These are phyloP conservation scores for Erythrophleum ivorense DNA, from an alignment of 331 rosid genomes.

Conservation along the genomic window DNA sequence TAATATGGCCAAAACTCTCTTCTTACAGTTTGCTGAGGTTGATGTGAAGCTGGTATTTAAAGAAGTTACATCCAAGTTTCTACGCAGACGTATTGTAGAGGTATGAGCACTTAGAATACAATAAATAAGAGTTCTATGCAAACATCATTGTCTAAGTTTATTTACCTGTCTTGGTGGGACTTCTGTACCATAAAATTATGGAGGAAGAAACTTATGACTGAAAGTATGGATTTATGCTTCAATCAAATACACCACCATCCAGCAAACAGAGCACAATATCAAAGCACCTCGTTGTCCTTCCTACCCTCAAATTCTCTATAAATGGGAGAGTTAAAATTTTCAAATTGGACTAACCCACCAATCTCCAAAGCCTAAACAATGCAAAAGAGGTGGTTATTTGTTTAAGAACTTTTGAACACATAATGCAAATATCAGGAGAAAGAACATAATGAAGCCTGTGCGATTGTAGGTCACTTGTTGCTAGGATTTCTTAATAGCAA, in stretches of 20 bases:
- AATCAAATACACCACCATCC: neutral
- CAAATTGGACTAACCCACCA: neutral
- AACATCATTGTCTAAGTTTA: slow-evolving; percentile 13
- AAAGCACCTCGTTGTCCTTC: neutral
- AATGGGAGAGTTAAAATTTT: neutral
- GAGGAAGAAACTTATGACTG: slow-evolving; percentile 6
- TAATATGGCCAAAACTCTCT: slow-evolving; percentile 25
- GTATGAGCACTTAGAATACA: slow-evolving; percentile 50
- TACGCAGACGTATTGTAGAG: slow-evolving; percentile 93
- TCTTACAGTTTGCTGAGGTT: slow-evolving; percentile 83
- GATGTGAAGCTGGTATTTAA: slow-evolving; percentile 98
- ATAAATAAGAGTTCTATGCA: slow-evolving; percentile 27
- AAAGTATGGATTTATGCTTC: neutral
- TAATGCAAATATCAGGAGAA: neutral
- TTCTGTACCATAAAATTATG: neutral
- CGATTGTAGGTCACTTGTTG: neutral
- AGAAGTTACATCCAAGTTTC: slow-evolving; percentile 85
- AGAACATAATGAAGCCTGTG: neutral
- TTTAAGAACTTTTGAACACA: neutral
- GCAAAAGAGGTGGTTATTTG: neutral
- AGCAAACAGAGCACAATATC: neutral
- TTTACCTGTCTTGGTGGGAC: slow-evolving; percentile 26
- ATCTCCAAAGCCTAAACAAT: neutral
- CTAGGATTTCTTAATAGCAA: neutral
- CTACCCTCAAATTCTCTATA: neutral